Conservation (phyloP, 768 basidiomycete genomes). For the Psilocybe sp. region DNA sequence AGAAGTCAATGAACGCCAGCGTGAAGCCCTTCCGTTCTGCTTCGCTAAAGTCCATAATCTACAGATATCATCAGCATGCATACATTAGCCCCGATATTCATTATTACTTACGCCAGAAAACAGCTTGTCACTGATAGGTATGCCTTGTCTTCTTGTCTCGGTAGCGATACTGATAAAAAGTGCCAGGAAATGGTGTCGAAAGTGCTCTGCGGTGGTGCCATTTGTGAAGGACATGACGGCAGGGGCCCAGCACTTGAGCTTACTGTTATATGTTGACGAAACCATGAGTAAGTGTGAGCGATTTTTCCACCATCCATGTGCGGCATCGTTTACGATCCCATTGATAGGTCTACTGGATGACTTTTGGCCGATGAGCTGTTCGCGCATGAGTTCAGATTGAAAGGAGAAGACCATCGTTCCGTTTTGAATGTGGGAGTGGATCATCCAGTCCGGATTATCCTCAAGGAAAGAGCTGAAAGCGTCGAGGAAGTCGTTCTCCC, state of each 20-base stretch:
- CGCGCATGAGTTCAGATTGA: constrained; percentile 27
- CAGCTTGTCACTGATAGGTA: constrained; percentile 10
- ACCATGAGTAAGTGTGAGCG: constrained; percentile 28
- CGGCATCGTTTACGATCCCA: constrained; percentile 33
- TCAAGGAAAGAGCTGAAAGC: too few species aligned
- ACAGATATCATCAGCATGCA: too few species aligned
- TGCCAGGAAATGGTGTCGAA: constrained; percentile 11
- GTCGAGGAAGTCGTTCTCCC: too few species aligned
- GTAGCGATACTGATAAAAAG: constrained; percentile 25
- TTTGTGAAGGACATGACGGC: constrained; percentile 30
- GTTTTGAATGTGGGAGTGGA: constrained; percentile 11
- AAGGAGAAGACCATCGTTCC: constrained; percentile 24
- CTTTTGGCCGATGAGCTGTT: constrained; percentile 21
- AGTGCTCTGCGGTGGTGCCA: constrained; percentile 29
- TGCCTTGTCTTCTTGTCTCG: constrained; percentile 12
- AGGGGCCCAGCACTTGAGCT: constrained; percentile 30
- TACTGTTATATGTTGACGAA: constrained; percentile 23
- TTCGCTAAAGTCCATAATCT: too few species aligned
- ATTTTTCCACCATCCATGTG: constrained; percentile 32
- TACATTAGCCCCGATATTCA: too few species aligned
- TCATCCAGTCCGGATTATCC: constrained; percentile 22
- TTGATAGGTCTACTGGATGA: constrained; percentile 21
- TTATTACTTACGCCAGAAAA: constrained; percentile 19
- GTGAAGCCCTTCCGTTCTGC: too few species aligned
- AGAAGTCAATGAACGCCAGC: too few species aligned